Base-by-base conservation (phyloP, 192 early-diverging fungal genomes). In the Entomortierella parvispora region DNA sequence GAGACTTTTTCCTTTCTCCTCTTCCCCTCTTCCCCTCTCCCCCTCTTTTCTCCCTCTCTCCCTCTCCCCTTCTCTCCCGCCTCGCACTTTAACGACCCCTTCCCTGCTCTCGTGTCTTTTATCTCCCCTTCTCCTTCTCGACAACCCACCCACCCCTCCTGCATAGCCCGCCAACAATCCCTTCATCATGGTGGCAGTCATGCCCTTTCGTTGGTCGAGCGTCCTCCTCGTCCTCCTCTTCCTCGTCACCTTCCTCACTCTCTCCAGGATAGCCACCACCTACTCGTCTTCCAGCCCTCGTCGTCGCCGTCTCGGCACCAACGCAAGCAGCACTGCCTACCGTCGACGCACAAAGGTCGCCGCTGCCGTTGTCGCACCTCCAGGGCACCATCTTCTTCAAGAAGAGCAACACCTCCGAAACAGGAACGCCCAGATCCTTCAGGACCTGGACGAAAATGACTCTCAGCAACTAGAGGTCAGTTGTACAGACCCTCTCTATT, bases 371-470 rank as follows among this genome's bases (percentile, higher is more conserved):
- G 37, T 26, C 40, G 37, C 37, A 29, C 23, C 52, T 2, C 44
- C 62, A 9, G 28, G 22, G 6, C 54, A 63, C 2, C 74, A 77
- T 31, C 65, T 64, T 34, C 74, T 77, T 20, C 74, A 68, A 42
- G 74, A 77, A 22, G 74, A 77, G 37, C 50, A 68, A 20, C 58
- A 56, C 44, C 65, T 77, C 25, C 74, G 74, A 48, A 56, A 56
- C 47, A 48, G 66, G 9, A 68, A 62, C 42, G 65, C 59, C 0
- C 65, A 68, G 47, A 53, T 77, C 54, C 33, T 49, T 7, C 74
- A 50, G 26, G 74, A 77, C 43, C 60, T 77, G 2, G 61, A 77
- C 28, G 74, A 77, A 31, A 68, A 77, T 49, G 65, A 68, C 14
- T 44, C 68, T 15, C 74, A 77, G 54, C 61, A 68, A 17, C 65